Base-by-base conservation (phyloP, 108 stramenopile genomes). In the Fistulifera pelliculosa region DNA sequence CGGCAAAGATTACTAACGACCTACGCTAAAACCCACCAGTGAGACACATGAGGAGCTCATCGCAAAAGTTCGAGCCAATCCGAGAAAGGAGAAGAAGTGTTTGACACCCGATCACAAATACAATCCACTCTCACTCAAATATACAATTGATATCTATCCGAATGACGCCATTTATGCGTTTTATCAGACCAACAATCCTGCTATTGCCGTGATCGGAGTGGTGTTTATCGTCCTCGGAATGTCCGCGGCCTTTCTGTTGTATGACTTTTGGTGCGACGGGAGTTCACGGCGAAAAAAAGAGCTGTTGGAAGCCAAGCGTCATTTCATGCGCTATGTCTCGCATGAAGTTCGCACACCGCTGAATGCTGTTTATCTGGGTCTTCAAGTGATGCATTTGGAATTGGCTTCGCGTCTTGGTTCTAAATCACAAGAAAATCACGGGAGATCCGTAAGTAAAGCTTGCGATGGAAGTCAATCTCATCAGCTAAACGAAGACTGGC, bases 151-250 rank as follows among this genome's bases (percentile, higher is more conserved):
- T 21, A 48, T 66, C 22, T 60, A 61, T 41, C 64, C 70, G 13
- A 62, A 51, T 25, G 44, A 62, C 38, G 48, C 39, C 15, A 56
- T 56, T 38, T 25, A 53, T 7, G 41, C 54, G 15, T 0, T 22
- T n/a, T 61, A 60, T 40, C 21, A 50, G 14, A 71, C 70, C 38
- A 61, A 55, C 40, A 71, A 71, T 54, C 64, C 70, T 7, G 27
- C 27, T 14, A 40, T 53, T 44, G 70, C 64, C 38, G 50, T 58
- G 12, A 43, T 71, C 11, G 52, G 51, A 47, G 64, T 60, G 18
- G 40, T 66, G 23, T 43, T 19, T 21, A 64, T 71, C 17, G 61
- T 71, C 38, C 15, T 56, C 16, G 47, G 56, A 17, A 52, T 49
- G 14, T 42, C 64, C 3, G 19, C 66, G 12, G 47, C 61, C n/a